Base-by-base conservation (phyloP, 2,329 filamentous ascomycete genomes). In the Tricladium varicosporioides region DNA sequence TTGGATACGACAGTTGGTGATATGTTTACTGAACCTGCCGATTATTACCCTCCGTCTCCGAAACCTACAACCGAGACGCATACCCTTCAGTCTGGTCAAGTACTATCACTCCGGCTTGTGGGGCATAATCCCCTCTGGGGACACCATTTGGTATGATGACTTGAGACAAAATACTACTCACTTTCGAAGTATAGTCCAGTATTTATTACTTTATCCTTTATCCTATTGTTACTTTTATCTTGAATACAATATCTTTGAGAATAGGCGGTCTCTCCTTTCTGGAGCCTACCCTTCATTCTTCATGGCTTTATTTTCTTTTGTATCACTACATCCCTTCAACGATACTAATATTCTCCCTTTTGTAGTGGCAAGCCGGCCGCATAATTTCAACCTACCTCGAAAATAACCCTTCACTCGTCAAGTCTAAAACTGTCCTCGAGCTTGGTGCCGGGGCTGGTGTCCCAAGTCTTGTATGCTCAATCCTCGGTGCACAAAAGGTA, bases 121-220 rank as follows among this genome's bases (percentile, higher is more conserved):
- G 92, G 92, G 59, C 86, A 90, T 73, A 93, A 89, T 76, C 90
- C 92, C 19, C 82, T 95, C 13, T 96, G 95, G 83, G 92, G 91
- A 14, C 91, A 97, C 73, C 82, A 89, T 63, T 81, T 97, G 31
- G 53, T 54, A 47, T 22, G 48, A 51, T 13, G 22, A 19, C 1
- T 5, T 50, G 22, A 27, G 22, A 27, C 7, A 27, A 4, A 7
- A 27, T 27, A 27, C 22, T 27, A 7, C 22, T 27, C 7, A 27
- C 7, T 27, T 27, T 27, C 22, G 22, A 27, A 27, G 22, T 27
- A 27, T 7, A 27, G 4, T 27, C 22, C 22, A 27, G 22, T 27
- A 27, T 27, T 27, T 7, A 27, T 27, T 27, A 27, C 22, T 27
- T 40, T 40, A 2, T 10, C 36, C 11, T 11, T 10, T 40, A 40